These are phyloP conservation scores for Phytophthora lateralis DNA, from an alignment of 352 stramenopile species.

Conservation along the genomic window DNA sequence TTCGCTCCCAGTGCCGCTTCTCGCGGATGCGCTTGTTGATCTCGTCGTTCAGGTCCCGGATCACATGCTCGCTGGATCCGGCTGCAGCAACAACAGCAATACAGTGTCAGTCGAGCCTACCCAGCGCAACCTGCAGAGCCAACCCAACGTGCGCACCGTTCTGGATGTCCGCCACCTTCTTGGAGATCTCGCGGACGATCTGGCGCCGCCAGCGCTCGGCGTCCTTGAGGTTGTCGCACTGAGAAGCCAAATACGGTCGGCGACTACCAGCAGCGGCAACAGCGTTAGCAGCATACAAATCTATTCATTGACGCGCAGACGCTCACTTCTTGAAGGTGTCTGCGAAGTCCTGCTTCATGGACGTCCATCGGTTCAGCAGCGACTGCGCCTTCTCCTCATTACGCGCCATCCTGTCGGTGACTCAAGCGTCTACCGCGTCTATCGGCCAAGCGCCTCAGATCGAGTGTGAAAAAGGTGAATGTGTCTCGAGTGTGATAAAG, in stretches of 20 bases:
- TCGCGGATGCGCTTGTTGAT: conserved; percentile 98
- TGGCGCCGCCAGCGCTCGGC: conserved; percentile 93
- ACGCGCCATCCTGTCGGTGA: conserved; percentile 91
- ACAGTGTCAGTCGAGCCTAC: not conserved
- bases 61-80: conserved; percentile 94
- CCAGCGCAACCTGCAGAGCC: not conserved
- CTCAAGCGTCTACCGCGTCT: too few species aligned
- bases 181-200: conserved; percentile 95
- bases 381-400: conserved; percentile 98
- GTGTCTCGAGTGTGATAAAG: not conserved
- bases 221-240: conserved; percentile 94
- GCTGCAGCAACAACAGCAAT: conserved; percentile 36
- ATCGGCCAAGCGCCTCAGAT: too few species aligned
- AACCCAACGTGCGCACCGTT: conserved; percentile 68
- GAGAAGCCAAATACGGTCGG: conserved; percentile 93
- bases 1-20: conserved; percentile 88
- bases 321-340: conserved; percentile 84
- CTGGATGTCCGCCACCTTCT: conserved; percentile 96
- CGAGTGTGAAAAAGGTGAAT: not conserved
- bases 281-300: conserved; percentile 9
- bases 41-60: conserved; percentile 98
- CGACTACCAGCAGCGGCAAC: conserved; percentile 40
- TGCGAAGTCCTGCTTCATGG: conserved; percentile 94
- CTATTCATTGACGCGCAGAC: not conserved
- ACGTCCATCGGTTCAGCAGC: conserved; percentile 98